Base-by-base conservation (phyloP, 2,329 filamentous ascomycete genomes). In the Zymoseptoria passerinii region DNA sequence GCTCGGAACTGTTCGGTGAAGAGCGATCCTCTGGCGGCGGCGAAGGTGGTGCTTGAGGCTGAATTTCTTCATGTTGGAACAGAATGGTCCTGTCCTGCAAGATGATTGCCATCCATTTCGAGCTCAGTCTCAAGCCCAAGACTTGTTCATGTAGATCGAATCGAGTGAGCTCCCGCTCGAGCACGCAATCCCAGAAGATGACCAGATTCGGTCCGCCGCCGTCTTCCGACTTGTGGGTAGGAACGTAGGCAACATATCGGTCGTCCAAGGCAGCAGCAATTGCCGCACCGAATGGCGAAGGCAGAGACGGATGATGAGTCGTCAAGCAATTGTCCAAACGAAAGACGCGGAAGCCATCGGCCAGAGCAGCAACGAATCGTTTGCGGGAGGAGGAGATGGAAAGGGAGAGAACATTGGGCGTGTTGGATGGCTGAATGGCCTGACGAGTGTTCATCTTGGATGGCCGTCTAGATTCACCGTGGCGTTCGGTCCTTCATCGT, bases 341-440 rank as follows among this genome's bases (percentile, higher is more conserved):
- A 53, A 71, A 72, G 13, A 69, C 58, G 40, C 89, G 76, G 91
- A 90, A 92, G 28, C 92, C 92, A 9, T 86, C 86, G 70, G 95
- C 89, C 8, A 96, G 79, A 8, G 90, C 94, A 28, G 95, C 88
- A 27, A 90, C 83, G 74, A 97, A 97, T 70, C 88, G 92, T 66
- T 84, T 92, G 64, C 83, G 83, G 72, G 94, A 89, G 68, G 84
- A 81, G 71, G 96, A 97, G 77, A 96, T 96, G 8, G 88, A 84
- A 51, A 87, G 84, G 13, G 90, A 95, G 44, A 96, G 81, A 9
- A 91, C 92, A 61, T 86, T 82, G 4, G 88, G 87, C 56, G 86
- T 84, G 50, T 81, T 81, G 18, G 89, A 85, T 54, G 85, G 84
- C 77, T 95, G 90, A 70, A 97, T 90, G 58, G 89, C 84, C 55